phyloP scores from a whole-genome alignment of 1,284 basidiomycete genomes.

The Ceratobasidium sp. region DNA sequence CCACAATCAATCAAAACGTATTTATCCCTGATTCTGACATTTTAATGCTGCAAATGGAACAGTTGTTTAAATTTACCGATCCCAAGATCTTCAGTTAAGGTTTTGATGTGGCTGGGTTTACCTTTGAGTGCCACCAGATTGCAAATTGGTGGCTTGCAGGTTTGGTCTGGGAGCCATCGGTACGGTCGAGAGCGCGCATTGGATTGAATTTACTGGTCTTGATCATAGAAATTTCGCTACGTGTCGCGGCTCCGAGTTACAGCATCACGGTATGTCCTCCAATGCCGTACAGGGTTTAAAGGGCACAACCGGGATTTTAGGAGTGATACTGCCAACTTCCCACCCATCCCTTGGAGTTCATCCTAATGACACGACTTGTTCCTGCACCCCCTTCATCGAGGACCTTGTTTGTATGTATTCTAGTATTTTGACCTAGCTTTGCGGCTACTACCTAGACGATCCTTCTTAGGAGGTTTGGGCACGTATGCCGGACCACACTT shows the following conservation, averaged over 20 bases:
- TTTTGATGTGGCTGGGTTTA: conserved; percentile 32
- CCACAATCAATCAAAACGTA: no score
- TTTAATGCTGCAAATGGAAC: not conserved
- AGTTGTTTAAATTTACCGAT: not conserved
- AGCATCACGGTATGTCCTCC: not conserved
- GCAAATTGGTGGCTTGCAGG: conserved; percentile 1
- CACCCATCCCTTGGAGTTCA: not conserved
- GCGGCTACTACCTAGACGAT: no score
- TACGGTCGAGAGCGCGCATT: conserved; percentile 1
- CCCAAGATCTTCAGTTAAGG: conserved; percentile 10
- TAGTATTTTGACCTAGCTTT: no score
- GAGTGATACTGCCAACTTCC: not conserved
- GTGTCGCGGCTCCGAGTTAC: conserved; percentile 2
- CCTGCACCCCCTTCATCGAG: not conserved
- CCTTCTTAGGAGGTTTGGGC: conserved; percentile 33
- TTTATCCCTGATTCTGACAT: not conserved
- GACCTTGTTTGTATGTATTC: not conserved
- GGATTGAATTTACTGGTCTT: not conserved
- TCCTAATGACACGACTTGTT: conserved; percentile 1
- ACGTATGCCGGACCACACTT: conserved; percentile 22
- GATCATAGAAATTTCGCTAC: conserved; percentile 19
- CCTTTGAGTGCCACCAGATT: conserved; percentile 19
- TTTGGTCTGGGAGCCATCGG: conserved; percentile 5
- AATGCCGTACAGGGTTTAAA: conserved; percentile 2
- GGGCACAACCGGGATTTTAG: not conserved